Percentiles rank a stretch among this genome's conserved stretches.
Conservation (phyloP, 148 eudicot genomes). For the Heliamphora exappendiculata region DNA sequence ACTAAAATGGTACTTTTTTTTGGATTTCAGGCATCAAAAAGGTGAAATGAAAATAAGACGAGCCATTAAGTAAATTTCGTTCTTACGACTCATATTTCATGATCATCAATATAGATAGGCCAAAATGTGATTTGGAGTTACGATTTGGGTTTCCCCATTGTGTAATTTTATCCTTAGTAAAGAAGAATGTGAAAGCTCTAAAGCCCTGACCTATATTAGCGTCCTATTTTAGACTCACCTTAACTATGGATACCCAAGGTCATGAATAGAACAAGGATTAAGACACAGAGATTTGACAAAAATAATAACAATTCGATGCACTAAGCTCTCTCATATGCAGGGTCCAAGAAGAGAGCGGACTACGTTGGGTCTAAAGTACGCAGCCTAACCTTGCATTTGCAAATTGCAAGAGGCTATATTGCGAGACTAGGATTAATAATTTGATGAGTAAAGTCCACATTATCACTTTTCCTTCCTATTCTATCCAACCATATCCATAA, state of each 20-base stretch:
- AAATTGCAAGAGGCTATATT: too few relatives aligned
- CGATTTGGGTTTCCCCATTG: neutral
- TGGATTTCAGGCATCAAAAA: neutral
- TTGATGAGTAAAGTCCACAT: too few relatives aligned
- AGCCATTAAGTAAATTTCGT: neutral
- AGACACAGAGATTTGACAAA: too few relatives aligned
- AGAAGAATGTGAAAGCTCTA: neutral
- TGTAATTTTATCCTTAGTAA: neutral
- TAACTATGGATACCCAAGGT: too few relatives aligned
- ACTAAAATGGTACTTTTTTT: neutral
- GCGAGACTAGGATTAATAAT: too few relatives aligned
- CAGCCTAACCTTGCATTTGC: too few relatives aligned
- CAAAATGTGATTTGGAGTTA: neutral
- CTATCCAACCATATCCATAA: neutral
- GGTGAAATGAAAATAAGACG: neutral
- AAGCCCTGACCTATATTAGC: constrained; percentile 4
- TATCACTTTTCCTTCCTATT: too few relatives aligned
- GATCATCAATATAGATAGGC: neutral
- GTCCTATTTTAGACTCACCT: constrained; percentile 12
- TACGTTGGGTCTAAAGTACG: too few relatives aligned
- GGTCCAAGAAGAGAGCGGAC: too few relatives aligned
- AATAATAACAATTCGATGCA: too few relatives aligned
- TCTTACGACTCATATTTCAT: neutral
- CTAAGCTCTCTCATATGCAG: too few relatives aligned
- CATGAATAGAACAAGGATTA: too few relatives aligned